Percentiles rank a stretch among this genome's conserved stretches.
These are phyloP conservation scores for Extremus antarcticus DNA, from an alignment of 495 filamentous ascomycete species.

Conservation along the genomic window DNA sequence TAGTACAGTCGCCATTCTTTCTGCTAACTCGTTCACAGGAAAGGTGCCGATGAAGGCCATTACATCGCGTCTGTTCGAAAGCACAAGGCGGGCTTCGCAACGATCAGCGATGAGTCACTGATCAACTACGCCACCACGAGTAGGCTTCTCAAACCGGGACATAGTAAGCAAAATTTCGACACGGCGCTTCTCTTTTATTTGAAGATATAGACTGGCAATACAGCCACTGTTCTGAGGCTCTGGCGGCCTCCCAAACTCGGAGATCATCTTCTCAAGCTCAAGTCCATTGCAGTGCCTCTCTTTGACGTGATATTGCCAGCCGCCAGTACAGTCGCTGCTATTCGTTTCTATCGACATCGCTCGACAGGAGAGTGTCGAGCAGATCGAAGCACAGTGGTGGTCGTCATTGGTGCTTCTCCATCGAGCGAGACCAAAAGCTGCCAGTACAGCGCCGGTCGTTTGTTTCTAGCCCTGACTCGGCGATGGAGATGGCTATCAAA, in stretches of 20 bases:
- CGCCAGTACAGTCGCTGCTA: neutral
- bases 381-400: no score
- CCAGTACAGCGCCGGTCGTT: no score
- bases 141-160: no score
- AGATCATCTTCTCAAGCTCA: neutral
- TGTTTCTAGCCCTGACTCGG: no score
- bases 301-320: neutral
- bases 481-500: no score
- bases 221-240: neutral
- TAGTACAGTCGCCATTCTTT: no score
- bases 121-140: no score
- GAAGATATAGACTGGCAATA: neutral
- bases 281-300: neutral
- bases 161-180: no score
- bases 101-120: neutral
- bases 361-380: neutral
- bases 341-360: neutral
- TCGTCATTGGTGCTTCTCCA: no score
- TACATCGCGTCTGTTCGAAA: constrained; percentile 4
- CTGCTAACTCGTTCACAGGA: no score
- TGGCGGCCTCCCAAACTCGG: neutral
- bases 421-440: no score
- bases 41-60: neutral
- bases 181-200: neutral
- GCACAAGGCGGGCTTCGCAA: neutral